Base-by-base conservation (phyloP, 1,139 yeast species). In the Taphrina betulina region DNA sequence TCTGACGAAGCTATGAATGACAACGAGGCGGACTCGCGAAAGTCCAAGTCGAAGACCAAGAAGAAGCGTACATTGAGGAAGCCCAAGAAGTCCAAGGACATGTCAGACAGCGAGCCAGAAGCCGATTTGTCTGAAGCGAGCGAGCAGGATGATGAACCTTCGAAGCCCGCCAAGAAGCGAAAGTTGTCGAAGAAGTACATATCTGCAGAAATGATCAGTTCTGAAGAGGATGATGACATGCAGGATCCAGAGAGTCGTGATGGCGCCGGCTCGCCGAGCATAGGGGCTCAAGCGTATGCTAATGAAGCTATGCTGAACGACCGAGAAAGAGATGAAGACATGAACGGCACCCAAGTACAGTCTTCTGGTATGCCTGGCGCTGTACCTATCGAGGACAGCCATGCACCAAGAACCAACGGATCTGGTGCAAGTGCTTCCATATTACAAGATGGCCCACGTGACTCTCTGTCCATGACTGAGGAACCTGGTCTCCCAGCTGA, bases 111-210 rank as follows among this genome's bases (percentile, higher is more conserved):
- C 23, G 52, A 34, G 35, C 5, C 29, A 5, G 52, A 45, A 5
- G 23, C 14, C 23, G 26, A 5, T 26, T 23, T 12, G 20, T 43
- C 48, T n/a, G 45, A 41, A 8, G 31, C 35, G 17, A 33, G 26
- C 20, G 38, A 29, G 12, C 26, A 19, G 14, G 7, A 8, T 5
- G 48, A 45, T 16, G 38, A 7, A n/a, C 10, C 22, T 5, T 17
- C 31, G 10, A 34, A 36, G 12, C 52, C 52, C 2, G 5, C 16
- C 16, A 45, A 45, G 26, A 45, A 45, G 24, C 31, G 42, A 17
- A 45, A 45, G 24, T 14, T 36, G 33, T 23, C 52, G 8, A 45
- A 45, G 42, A 45, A 45, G 24, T 35, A 23, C 35, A 36, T 45
- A 7, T 45, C 52, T 10, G 26, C 20, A 8, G 52, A 45, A 29